Evolutionary conservation across 371 early-diverging fungal species (phyloP).

Genomic region (Fennellomyces sp.): DNA sequence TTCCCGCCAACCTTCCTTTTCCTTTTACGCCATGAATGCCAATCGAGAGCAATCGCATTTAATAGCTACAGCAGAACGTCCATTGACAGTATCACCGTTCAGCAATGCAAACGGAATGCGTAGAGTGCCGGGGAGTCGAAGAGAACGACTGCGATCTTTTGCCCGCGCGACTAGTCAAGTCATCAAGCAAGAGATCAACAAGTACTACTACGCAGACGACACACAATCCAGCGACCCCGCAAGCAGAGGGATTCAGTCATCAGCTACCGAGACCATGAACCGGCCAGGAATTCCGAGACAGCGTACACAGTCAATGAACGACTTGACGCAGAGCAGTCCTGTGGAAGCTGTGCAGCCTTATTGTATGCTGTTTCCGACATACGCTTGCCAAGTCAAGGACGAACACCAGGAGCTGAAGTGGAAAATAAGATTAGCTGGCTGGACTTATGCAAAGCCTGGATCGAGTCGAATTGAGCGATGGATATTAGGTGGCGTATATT

Average conservation of each 20-base stretch:
- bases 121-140: conserved; percentile 12
- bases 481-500: conserved; percentile 25
- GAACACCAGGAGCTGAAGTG: conserved; percentile 17
- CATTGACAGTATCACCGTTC: background rate
- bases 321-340: conserved; percentile 9
- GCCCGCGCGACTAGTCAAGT: conserved; percentile 23
- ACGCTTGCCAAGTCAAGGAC: conserved; percentile 24
- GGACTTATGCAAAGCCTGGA: conserved; percentile 44
- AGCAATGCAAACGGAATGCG: background rate
- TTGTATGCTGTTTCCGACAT: conserved; percentile 46
- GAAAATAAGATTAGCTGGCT: conserved; percentile 35
- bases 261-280: background rate
- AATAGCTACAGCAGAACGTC: background rate
- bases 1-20: background rate
- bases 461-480: conserved; percentile 36
- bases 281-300: background rate
- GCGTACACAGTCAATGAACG: conserved; percentile 28
- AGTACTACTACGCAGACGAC: conserved; percentile 17
- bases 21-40: conserved; percentile 1
- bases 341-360: conserved; percentile 32
- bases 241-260: background rate
- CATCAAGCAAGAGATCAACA: conserved; percentile 33
- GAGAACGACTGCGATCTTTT: conserved; percentile 31
- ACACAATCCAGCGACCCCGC: background rate
- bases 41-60: background rate